Base-by-base conservation (phyloP, 805 yeast genomes). In the Trichomonascus vanleenenianus region DNA sequence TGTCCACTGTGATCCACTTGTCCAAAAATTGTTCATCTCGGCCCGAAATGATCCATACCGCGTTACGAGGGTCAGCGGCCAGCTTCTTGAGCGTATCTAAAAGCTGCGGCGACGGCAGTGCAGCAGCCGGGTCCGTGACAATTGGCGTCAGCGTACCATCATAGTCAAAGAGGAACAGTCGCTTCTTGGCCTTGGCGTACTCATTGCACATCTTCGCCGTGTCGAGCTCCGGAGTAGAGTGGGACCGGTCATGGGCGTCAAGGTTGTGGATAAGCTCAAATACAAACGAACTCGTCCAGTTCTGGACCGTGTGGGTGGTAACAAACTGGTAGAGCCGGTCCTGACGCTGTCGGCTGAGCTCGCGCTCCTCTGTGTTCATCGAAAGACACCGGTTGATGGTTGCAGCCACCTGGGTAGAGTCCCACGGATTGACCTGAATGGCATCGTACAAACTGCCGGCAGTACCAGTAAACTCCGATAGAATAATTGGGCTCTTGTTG, bases 81-180 rank as follows among this genome's bases (percentile, higher is more conserved):
- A 93, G 70, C 27, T 71, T 67, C 22, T 74, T 70, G 48, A 93
- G 64, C 10, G 83, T 76, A 7, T 70, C 64, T 44, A 77, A 71
- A 39, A 93, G 70, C 53, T 83, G 73, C 2, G 81, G 79, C 0
- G 95, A 80, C 2, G 99, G 98, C 36, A 93, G 84, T 0, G 98
- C 98, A 0, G 97, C 97, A n/a, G 91, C 87, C 1, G 99, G 99
- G 56, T 93, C 97, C 34, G 79, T 76, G 2, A 93, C 98, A 59
- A 93, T 93, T 11, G 97, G 97, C 0, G 98, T 87, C 54, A 93
- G 71, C 1, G 99, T 93, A 25, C 99, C 99, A 62, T 93, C 99
- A 62, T 93, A 93, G 66, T 93, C 99, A 66, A 93, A 89, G 56
- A 93, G 64, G 56, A 93, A 87, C 48, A 93, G 66, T 50, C 97